Evolutionary conservation across 192 early-diverging fungal genomes (phyloP), one percentile per base, ranked within the genome.

Genomic region (Helicostylum pulchrum): DNA sequence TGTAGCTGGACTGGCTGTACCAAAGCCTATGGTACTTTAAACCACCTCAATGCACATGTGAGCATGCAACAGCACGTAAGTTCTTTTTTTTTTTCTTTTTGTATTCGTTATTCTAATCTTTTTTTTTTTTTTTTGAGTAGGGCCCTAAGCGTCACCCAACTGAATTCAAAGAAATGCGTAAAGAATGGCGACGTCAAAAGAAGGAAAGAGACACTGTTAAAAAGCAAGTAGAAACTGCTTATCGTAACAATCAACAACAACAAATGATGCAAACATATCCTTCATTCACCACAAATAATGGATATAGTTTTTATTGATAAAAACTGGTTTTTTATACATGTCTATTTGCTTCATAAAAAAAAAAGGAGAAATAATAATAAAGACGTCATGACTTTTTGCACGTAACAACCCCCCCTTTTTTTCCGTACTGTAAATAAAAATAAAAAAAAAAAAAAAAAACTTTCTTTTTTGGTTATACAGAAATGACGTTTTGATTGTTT

Each of bases 31-130:
- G 84, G 84, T 12, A 85, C 84, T 11, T 61, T 85, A 5, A 85
- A 85, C 64, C 84, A 85, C 42, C 65, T 85, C n/a, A 85, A 85
- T 58, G 79, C 84, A 7, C 84, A 85, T 65, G 81, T 85, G 17
- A 75, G 67, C 39, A 85, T 83, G 82, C 84, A 85, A 62, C 80
- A 79, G 45, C 84, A 85, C 53, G 67, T 69, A 69, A 69, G 67
- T 42, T 17, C 17, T 48, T 6, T 3, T 15, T 47, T 11, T 47
- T n/a, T n/a, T 14, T 23, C 23, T 43, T 45, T 59, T 30, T 59
- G 42, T 43, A n/a, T 50, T 57, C 26, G 50, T 17, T n/a, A 23
- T 17, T 9, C 10, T 44, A 31, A 17, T 44, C 20, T 52, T 23
- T 43, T 17, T 10, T 2, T 30, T 36, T 12, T 44, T 20, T 32